A percentile compares a stretch with the other conserved stretches of the same genome.
phyloP scores from a whole-genome alignment of 2,329 filamentous ascomycete species.

The Pseudocercospora musae region DNA sequence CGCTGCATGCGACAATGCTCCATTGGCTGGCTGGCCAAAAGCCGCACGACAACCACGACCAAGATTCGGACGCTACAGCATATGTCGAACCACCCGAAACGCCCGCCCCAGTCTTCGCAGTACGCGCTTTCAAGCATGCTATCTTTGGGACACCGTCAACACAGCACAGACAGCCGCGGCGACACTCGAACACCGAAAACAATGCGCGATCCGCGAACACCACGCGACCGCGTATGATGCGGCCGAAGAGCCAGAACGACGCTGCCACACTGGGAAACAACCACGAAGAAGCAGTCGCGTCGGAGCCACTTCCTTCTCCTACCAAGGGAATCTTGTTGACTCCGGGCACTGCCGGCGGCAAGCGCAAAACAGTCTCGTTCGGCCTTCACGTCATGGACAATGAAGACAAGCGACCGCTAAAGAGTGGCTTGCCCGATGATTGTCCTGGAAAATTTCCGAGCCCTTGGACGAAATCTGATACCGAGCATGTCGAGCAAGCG shows the following conservation, averaged over 20 bases:
- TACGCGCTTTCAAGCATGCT: constrained; percentile 64
- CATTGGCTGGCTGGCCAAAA: constrained; percentile 36
- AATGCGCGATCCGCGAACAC: constrained; percentile 21
- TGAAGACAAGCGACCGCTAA: constrained; percentile 48
- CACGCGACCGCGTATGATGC: constrained; percentile 27
- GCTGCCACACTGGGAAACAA: constrained; percentile 17
- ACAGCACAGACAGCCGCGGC: constrained; percentile 29
- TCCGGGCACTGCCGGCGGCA: constrained; percentile 55
- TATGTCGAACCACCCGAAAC: constrained; percentile 59
- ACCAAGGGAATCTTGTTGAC: constrained; percentile 60
- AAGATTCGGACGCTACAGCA: constrained; percentile 38
- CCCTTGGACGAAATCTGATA: constrained; percentile 43
- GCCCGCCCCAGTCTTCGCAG: constrained; percentile 63
- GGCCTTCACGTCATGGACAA: constrained; percentile 56
- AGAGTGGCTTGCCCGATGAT: constrained; percentile 48
- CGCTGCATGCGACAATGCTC: constrained; percentile 26
- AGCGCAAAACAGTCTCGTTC: constrained; percentile 61
- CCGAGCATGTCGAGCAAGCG: constrained; percentile 27
- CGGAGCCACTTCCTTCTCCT: constrained; percentile 49
- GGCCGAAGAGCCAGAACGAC: constrained; percentile 32
- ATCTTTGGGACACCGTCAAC: constrained; percentile 62
- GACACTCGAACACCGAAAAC: constrained; percentile 31
- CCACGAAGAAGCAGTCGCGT: constrained; percentile 18
- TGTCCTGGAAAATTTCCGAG: constrained; percentile 50
- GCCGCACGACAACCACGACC: constrained; percentile 23